Evolutionary conservation across 257 asterid genomes (phyloP).

Genomic region (Buddleja alternifolia): DNA sequence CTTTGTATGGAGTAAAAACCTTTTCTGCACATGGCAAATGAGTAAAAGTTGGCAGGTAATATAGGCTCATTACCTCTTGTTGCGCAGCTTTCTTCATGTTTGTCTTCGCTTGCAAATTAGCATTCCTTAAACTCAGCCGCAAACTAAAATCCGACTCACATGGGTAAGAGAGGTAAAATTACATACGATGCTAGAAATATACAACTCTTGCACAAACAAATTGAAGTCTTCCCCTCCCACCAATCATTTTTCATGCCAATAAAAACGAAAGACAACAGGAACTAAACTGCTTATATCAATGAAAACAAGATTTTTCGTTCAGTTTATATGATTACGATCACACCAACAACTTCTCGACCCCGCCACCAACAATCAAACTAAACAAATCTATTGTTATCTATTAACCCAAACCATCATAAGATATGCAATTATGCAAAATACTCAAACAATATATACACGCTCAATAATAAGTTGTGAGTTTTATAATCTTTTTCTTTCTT

Average conservation of each 20-base stretch:
- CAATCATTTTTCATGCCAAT: not conserved
- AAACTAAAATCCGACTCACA: constrained; percentile 46
- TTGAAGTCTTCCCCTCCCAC: not conserved
- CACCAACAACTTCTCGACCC: not conserved
- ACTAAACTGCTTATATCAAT: not conserved
- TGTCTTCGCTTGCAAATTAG: constrained; percentile 88
- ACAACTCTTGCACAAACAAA: constrained; percentile 2
- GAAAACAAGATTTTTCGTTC: not conserved
- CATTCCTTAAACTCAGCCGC: constrained; percentile 71
- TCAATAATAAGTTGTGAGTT: not conserved
- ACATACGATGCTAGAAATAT: constrained; percentile 1
- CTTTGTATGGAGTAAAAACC: not conserved
- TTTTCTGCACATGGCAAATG: not conserved
- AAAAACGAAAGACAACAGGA: not conserved
- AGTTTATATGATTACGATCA: not conserved
- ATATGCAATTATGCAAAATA: not conserved
- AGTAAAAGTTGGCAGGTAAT: not conserved
- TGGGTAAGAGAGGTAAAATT: not conserved
- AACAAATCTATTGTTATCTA: not conserved
- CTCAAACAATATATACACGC: not conserved
- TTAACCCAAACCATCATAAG: not conserved
- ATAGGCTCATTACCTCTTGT: constrained; percentile 64
- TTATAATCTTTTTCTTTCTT: not conserved
- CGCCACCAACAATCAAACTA: not conserved
- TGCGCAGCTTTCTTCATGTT: constrained; percentile 82